Evolutionary conservation across 306 rosid genomes (phyloP).

Genomic region (Vigna mungo): DNA sequence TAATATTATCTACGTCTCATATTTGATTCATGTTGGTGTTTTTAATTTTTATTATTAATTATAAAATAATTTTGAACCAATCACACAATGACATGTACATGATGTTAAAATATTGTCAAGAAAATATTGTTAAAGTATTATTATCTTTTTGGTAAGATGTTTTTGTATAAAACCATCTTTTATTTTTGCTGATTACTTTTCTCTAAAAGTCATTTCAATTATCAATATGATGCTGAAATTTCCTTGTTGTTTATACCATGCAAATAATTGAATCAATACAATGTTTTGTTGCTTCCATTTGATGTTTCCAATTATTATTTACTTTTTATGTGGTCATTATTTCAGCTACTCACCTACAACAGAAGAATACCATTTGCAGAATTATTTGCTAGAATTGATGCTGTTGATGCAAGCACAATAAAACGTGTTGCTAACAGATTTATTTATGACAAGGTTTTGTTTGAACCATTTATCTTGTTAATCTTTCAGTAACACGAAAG

Average conservation of each 20-base stretch:
- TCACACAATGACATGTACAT: no score
- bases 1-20: no score
- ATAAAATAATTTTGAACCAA: no score
- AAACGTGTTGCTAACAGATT: conserved; percentile 95
- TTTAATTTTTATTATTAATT: no score
- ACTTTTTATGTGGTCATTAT: neutral
- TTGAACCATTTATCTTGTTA: neutral
- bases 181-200: neutral
- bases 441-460: conserved; percentile 87
- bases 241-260: no score
- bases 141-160: neutral
- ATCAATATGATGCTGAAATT: no score
- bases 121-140: no score
- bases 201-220: neutral
- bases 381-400: conserved; percentile 94
- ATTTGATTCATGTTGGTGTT: no score
- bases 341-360: conserved; percentile 78
- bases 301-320: neutral
- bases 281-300: neutral
- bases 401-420: conserved; percentile 86
- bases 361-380: conserved; percentile 94
- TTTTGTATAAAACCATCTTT: neutral
- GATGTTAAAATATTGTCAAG: no score
- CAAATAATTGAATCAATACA: neutral
- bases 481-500: neutral